Percentiles rank a stretch among this genome's conserved stretches.
Evolutionary conservation across 148 eudicot genomes (phyloP).

Genomic region (Beta vulgaris): DNA sequence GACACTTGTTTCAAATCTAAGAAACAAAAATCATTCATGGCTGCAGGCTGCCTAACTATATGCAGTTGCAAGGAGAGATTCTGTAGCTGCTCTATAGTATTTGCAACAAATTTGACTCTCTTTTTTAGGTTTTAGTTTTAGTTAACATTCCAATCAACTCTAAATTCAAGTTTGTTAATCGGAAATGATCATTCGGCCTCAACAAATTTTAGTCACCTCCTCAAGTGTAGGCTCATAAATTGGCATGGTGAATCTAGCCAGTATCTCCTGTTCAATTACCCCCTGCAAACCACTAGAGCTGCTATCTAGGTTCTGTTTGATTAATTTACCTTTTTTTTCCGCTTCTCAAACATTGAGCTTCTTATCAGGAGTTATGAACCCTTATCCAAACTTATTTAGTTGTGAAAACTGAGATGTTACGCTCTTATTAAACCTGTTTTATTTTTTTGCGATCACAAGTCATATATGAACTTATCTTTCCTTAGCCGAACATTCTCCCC

Average conservation of each 20-base stretch:
- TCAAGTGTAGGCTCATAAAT: constrained; percentile 31
- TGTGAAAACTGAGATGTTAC: too few species aligned
- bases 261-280: constrained; percentile 29
- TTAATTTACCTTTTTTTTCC: too few species aligned
- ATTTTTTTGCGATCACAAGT: too few species aligned
- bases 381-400: too few species aligned
- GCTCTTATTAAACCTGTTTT: too few species aligned
- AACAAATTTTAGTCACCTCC: constrained; percentile 35
- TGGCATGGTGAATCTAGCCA: constrained; percentile 42
- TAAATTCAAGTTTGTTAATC: constrained; percentile 24
- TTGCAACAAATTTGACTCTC: constrained; percentile 21
- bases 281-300: constrained; percentile 27
- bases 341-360: constrained; percentile 41
- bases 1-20: constrained; percentile 20
- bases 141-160: constrained; percentile 29
- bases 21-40: constrained; percentile 33
- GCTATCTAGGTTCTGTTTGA: too few species aligned
- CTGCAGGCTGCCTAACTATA: constrained; percentile 28
- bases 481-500: constrained; percentile 45
- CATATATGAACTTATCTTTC: too few species aligned
- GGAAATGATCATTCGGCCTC: constrained; percentile 34
- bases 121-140: constrained; percentile 8
- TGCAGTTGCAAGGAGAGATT: constrained; percentile 33
- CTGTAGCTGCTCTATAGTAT: constrained; percentile 24
- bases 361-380: too few species aligned